Conservation (phyloP, 75 land plant species). For the Azolla pinnata region DNA sequence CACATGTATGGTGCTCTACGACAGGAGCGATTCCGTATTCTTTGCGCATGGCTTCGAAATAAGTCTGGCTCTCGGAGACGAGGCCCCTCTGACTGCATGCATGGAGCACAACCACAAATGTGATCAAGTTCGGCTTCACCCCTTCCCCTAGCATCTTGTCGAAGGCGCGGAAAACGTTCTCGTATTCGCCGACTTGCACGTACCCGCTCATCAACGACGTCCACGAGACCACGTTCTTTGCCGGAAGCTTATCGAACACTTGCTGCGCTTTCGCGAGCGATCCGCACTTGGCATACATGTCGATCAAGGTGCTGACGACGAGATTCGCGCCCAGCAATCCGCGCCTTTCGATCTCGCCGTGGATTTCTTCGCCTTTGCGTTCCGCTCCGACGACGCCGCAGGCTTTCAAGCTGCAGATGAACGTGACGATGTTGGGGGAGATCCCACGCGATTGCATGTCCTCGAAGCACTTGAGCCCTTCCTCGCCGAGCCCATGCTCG, state of each 20-base stretch:
- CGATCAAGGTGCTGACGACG: constrained; percentile 35
- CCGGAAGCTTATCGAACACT: constrained; percentile 15
- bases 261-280: constrained; percentile 10
- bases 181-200: constrained; percentile 25
- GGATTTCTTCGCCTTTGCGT: constrained; percentile 34
- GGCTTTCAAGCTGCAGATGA: constrained; percentile 24
- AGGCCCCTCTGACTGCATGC: constrained; percentile 15
- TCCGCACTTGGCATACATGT: constrained; percentile 48
- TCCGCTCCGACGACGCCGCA: constrained; percentile 51
- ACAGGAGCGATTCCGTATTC: not conserved
- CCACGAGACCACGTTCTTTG: constrained; percentile 35
- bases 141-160: constrained; percentile 30
- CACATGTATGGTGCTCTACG: constrained; percentile 3
- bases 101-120: constrained; percentile 30
- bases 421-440: constrained; percentile 38
- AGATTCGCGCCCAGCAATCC: constrained; percentile 17
- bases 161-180: constrained; percentile 37
- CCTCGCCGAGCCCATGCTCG: constrained; percentile 24
- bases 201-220: constrained; percentile 45
- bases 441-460: constrained; percentile 22
- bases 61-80: not conserved
- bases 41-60: constrained; percentile 3
- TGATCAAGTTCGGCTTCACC: constrained; percentile 28
- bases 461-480: constrained; percentile 26
- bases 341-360: constrained; percentile 10